Evolutionary conservation across 176 grass and related monocot genomes (phyloP), one percentile per base, ranked within the genome.

Genomic region (Musa troglodytarum): DNA sequence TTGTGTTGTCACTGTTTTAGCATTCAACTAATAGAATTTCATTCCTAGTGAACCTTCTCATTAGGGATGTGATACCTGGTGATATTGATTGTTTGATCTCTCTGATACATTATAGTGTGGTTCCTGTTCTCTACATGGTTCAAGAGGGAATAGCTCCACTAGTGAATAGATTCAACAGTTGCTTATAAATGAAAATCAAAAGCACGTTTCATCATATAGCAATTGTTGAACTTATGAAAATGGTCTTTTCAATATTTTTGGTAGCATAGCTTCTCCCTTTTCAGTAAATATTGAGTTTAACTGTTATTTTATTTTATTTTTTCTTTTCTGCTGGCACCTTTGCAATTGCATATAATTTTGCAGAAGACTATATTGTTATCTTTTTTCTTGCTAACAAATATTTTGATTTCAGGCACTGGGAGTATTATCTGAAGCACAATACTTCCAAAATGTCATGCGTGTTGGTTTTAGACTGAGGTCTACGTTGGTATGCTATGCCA

Each of bases 361-460:
- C 25, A n/a, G 10, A 50, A 21, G 21, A 5, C 10, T 70, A 34
- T 8, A 34, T 9, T 15, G 24, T 34, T 29, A 34, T 70, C 25
- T 20, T 50, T 20, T 70, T 51, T 19, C 9, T 74, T 43, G 7
- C 10, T 22, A 57, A 56, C 15, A 28, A 56, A 17, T 17, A 56
- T 26, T 57, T 74, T 74, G 13, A 23, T 68, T 74, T 68, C 84
- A 99, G 90, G 79, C 81, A 22, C 70, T 99, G 49, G 95, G 95
- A 79, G 95, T 99, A 79, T 85, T 99, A 75, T 52, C 53, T 77
- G 95, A 99, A 89, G 95, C 90, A 81, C 95, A 99, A 24, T 99
- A 99, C 84, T 99, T 99, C 86, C 95, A 94, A 74, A 99, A 99
- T 81, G 95, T 94, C 54, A 99, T 99, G 95, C 95, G 95, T 62